phyloP scores from a whole-genome alignment of 495 filamentous ascomycete genomes.

The Lophiotrema nucula region DNA sequence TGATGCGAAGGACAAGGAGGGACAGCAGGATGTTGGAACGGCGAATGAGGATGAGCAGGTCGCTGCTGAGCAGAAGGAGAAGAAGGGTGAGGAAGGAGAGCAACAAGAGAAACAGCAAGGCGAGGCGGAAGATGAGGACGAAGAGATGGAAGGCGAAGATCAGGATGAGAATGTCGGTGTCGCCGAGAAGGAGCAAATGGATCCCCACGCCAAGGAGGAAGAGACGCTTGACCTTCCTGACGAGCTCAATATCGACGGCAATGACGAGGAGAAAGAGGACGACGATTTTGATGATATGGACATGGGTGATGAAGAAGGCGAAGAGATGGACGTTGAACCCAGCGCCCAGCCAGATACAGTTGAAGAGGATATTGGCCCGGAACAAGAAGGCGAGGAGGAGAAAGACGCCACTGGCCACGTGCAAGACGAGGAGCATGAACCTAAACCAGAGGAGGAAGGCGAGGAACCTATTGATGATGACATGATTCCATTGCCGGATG shows the following conservation, averaged over 20 bases:
- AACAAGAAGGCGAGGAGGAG: slow-evolving; percentile 49
- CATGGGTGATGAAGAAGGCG: slow-evolving; percentile 57
- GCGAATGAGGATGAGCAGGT: slow-evolving; percentile 43
- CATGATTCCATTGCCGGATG: slow-evolving; percentile 33
- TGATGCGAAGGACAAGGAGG: slow-evolving; percentile 66
- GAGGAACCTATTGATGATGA: slow-evolving; percentile 43
- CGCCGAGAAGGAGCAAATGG: slow-evolving; percentile 62
- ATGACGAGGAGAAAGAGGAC: slow-evolving; percentile 36
- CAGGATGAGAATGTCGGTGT: slow-evolving; percentile 61
- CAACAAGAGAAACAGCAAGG: slow-evolving; percentile 56
- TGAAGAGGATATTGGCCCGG: slow-evolving; percentile 55
- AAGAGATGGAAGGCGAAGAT: slow-evolving; percentile 57
- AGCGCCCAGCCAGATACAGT: slow-evolving; percentile 23
- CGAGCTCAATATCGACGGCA: slow-evolving; percentile 66
- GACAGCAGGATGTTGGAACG: slow-evolving; percentile 62
- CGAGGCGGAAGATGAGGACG: slow-evolving; percentile 57
- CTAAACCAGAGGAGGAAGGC: slow-evolving; percentile 38
- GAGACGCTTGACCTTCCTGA: slow-evolving; percentile 65
- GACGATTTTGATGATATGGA: slow-evolving; percentile 51
- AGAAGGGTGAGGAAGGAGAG: slow-evolving; percentile 47
- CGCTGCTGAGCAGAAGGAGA: slow-evolving; percentile 42
- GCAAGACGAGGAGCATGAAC: slow-evolving; percentile 44
- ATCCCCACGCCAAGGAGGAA: slow-evolving; percentile 72
- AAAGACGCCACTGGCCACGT: slow-evolving; percentile 46
- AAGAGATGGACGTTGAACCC: slow-evolving; percentile 36